Evolutionary conservation across 179 eudicot species (phyloP), one percentile per base, ranked within the genome.

Genomic region (Silene noctiflora): DNA sequence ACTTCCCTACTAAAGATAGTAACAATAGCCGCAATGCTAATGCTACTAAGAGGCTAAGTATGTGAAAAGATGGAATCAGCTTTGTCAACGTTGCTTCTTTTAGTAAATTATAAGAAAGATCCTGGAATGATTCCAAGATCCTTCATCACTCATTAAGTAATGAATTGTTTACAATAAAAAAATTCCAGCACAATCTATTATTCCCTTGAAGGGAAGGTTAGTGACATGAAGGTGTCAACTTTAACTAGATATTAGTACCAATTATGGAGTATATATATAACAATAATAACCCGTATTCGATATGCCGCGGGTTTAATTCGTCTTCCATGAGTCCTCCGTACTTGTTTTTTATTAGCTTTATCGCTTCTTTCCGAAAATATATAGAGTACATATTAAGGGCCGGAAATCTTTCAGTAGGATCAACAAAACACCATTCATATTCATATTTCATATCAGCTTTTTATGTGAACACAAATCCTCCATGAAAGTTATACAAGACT

Each of bases 1-100:
- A 51, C 59, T 42, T 48, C 67, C 24, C 75, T 77, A 73, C 80
- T 77, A 77, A 81, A 77, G 77, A 68, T 77, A 62, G 84, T 53
- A 81, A 53, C 56, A 55, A 66, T 16, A 74, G 62, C 76, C 55
- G 46, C 64, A 69, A 62, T 55, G 65, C 63, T 33, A 46, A 63
- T 63, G 67, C 33, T 3, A 8, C 33, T 63, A 76, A 33, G 35
- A 35, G 21, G 31, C 31, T 25, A n/a, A 62, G 58, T 33, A 56
- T 11, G 8, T 17, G 61, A 22, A 17, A 61, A 73, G 13, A 51
- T n/a, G n/a, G n/a, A n/a, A 53, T 53, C 48, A 42, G 48, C 48
- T 35, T 42, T 42, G 48, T 42, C 12, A 42, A 42, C 48, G 10
- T 53, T 53, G 59, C 59, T 53, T 53, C 59, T 53, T 53, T 53